Evolutionary conservation across 1,284 basidiomycete genomes (phyloP).

Genomic region (Apiotrichum mycotoxinovorans): DNA sequence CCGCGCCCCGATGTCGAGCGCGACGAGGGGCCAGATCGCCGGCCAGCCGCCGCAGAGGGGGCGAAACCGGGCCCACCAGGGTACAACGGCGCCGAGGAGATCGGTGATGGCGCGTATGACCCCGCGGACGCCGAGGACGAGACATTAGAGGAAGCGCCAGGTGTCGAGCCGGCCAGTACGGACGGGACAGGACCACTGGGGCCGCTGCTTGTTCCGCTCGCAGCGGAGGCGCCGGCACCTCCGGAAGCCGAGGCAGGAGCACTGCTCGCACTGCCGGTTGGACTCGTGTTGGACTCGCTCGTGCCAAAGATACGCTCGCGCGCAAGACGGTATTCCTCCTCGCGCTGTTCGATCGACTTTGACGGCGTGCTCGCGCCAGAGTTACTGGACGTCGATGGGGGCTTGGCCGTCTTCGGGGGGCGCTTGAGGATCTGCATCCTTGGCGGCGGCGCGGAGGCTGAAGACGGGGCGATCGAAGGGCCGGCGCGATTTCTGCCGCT

Average conservation of each 20-base stretch:
- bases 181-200: no score
- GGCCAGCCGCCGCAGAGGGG: neutral
- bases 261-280: neutral
- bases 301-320: constrained; percentile 23
- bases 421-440: constrained; percentile 23
- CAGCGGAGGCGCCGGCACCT: neutral
- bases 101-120: neutral
- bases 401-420: neutral
- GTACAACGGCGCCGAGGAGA: neutral
- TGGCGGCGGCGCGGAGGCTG: constrained; percentile 11
- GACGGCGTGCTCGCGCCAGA: constrained; percentile 14
- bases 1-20: neutral
- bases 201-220: neutral
- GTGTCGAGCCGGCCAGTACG: no score
- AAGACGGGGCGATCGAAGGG: neutral
- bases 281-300: neutral
- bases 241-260: neutral
- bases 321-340: constrained; percentile 24
- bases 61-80: neutral
- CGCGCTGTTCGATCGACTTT: constrained; percentile 20
- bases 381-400: neutral
- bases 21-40: constrained; percentile 1
- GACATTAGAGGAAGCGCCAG: no score
- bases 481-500: constrained; percentile 15
- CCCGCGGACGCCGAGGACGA: no score